phyloP scores from a whole-genome alignment of 192 early-diverging fungal species.

The Fimicolochytrium jonesii region DNA sequence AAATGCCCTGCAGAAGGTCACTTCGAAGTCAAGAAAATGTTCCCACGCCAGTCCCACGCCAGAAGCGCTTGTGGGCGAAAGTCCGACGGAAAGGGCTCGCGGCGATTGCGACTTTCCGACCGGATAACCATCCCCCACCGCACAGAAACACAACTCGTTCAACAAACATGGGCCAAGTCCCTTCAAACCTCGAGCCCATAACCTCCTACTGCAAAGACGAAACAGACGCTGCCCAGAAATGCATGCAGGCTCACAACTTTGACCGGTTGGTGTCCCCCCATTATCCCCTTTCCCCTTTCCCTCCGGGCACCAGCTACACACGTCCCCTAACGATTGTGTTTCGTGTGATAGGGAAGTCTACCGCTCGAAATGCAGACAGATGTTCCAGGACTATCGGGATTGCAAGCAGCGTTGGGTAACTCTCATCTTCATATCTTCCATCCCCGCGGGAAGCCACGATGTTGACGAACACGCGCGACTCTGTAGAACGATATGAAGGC shows the following conservation, averaged over 20 bases:
- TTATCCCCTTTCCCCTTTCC: too few relatives aligned
- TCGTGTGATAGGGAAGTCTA: neutral
- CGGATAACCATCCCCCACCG: too few relatives aligned
- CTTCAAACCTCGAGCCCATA: slow-evolving; percentile 22
- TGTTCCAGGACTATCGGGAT: slow-evolving; percentile 19
- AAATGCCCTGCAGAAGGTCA: too few relatives aligned
- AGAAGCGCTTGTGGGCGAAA: too few relatives aligned
- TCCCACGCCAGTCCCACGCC: too few relatives aligned
- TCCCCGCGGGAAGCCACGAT: neutral
- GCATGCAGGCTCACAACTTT: slow-evolving; percentile 25
- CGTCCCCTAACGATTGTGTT: too few relatives aligned
- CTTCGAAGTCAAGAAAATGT: too few relatives aligned
- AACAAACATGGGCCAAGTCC: slow-evolving; percentile 19
- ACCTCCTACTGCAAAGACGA: slow-evolving; percentile 16
- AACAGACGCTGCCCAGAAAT: slow-evolving; percentile 14
- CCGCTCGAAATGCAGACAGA: neutral
- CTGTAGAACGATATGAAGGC: slow-evolving; percentile 3
- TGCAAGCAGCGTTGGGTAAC: slow-evolving; percentile 30
- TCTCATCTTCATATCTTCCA: neutral
- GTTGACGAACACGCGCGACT: too few relatives aligned
- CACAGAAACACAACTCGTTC: too few relatives aligned
- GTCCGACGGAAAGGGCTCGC: too few relatives aligned
- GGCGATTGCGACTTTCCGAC: too few relatives aligned
- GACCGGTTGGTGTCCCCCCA: slow-evolving; percentile 3
- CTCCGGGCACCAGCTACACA: neutral